Conservation (phyloP, 2,329 filamentous ascomycete species). For the Zarea fungicola region DNA sequence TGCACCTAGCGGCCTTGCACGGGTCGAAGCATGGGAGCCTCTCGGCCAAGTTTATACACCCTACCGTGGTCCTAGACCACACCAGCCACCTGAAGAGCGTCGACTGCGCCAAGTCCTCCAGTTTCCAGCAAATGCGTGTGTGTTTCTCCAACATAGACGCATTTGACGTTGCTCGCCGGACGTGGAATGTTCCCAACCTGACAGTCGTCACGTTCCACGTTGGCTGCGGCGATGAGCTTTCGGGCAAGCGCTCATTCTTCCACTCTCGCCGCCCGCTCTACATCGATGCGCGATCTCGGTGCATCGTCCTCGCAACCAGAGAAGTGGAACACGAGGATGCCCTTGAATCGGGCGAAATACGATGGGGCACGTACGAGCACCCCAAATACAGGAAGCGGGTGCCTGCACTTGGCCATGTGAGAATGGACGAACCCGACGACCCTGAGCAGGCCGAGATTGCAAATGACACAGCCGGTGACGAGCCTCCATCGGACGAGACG, state of each 20-base stretch:
- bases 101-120: neutral
- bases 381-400: neutral
- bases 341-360: neutral
- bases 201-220: slow-evolving; percentile 1
- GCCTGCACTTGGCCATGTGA: neutral
- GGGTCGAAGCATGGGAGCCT: slow-evolving; percentile 1
- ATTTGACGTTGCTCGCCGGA: neutral
- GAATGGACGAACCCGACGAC: neutral
- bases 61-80: slow-evolving; percentile 8
- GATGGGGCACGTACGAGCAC: neutral
- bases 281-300: too few species aligned
- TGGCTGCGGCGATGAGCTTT: slow-evolving; percentile 4
- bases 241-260: neutral
- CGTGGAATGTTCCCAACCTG: neutral
- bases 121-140: neutral
- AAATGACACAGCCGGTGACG: neutral
- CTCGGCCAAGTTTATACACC: slow-evolving; percentile 1
- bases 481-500: neutral
- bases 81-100: neutral
- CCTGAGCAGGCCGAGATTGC: neutral
- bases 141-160: neutral
- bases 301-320: neutral
- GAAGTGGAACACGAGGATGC: neutral
- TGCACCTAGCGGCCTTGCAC: slow-evolving; percentile 6
- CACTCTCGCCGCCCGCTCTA: too few species aligned